Base-by-base conservation (phyloP, 2,329 filamentous ascomycete genomes). In the Phoma sp. region DNA sequence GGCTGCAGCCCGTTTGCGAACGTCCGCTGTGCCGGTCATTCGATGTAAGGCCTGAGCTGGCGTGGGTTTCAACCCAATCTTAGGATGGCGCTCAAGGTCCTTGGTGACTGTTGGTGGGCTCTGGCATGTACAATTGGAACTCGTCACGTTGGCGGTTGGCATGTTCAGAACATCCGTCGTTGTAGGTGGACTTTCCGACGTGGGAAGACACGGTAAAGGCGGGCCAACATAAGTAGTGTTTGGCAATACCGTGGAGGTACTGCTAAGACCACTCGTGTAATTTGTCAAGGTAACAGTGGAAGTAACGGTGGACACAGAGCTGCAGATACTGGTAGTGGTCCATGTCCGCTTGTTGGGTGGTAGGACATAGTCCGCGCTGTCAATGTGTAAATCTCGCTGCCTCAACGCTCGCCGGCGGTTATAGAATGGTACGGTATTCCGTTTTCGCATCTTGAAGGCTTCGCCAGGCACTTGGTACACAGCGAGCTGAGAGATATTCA, bases 401-500 rank as follows among this genome's bases (percentile, higher is more conserved):
- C 53, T 54, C n/a, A 59, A 12, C 14, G 46, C 47, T 42, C 53
- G 56, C 14, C 42, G 47, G 14, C 49, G 57, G 28, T 62, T 60
- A 52, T 62, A 64, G 34, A 66, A 66, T 1, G 61, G 60, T 12
- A 66, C 58, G 7, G 49, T 59, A 17, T 42, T 57, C 18, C 65
- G 57, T 42, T 57, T 65, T 17, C 36, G 42, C 45, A 66, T 47
- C 12, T 56, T 51, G 29, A 58, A 45, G 21, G 56, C 53, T 26
- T 67, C 59, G 15, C 42, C 47, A 5, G 67, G 65, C 7, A 84
- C 81, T 38, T 79, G 81, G 74, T 92, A 93, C 48, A 87, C 86
- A 10, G 88, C 90, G 48, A 92, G 80, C 61, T 90, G 82, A 67
- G 85, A 85, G 26, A 93, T 70, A 32, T 83, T 76, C 62, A 90